Evolutionary conservation across 805 yeast species (phyloP), one percentile per base, ranked within the genome.

Genomic region (Trichomonascus vanleenenianus): DNA sequence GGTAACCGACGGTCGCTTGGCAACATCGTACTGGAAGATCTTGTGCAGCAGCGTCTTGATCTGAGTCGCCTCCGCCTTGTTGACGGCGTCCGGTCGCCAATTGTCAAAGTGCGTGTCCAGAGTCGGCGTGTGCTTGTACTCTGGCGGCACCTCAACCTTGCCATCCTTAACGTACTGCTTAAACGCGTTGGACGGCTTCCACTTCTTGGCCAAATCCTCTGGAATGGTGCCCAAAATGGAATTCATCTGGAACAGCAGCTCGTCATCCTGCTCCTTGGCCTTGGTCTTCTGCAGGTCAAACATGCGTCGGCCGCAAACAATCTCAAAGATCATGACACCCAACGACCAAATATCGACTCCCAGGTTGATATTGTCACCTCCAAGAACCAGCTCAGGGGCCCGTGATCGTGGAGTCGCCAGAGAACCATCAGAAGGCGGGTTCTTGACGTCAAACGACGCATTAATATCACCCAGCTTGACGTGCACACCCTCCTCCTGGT

Each of bases 11-110:
- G 87, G 83, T 56, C 97, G 73, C 41, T 74, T 66, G 2, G 66
- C 68, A 5, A 88, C 88, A 56, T 85, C 75, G 36, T 79, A 73
- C 47, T 79, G 81, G 44, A 91, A 69, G 44, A 88, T 81, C 56
- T 76, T 72, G n/a, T 37, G 25, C 20, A 43, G 41, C 25, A 43
- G 15, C 6, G 30, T 30, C 41, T 43, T 43, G 30, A 43, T 30
- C 27, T 43, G 45, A 8, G 16, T 15, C 12, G 45, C 36, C 27
- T 43, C 45, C 2, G 30, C 45, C 10, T 35, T 40, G 14, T 34
- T 22, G 25, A 43, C 16, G 6, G 20, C 16, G 12, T 36, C 37
- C 2, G 45, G 45, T 37, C 15, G 36, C 35, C 20, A 12, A 22
- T 37, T 37, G 37, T 43, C 45, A 43, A 43, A 43, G 30, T 43